Base-by-base conservation (phyloP, 148 eudicot genomes). In the Cornus controversa region DNA sequence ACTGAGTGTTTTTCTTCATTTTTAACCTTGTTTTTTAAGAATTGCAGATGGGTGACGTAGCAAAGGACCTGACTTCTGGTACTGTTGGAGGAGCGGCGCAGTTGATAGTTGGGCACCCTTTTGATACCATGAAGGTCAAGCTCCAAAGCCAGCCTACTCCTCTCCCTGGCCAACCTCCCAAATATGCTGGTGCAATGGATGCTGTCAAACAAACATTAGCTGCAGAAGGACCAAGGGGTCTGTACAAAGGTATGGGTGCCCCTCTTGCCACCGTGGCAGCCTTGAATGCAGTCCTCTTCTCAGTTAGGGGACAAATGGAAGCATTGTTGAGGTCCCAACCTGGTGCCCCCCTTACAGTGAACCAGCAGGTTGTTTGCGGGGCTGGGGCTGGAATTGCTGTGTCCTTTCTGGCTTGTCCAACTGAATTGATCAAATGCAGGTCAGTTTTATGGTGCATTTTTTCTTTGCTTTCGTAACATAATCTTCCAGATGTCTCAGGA, bases 171-270 rank as follows among this genome's bases (percentile, higher is more conserved):
- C 97, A 95, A 82, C 82, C 84, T 60, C 99, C 90, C 42, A 95
- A 83, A 77, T 95, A 80, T 75, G 37, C 88, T 0, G 99, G 99
- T 47, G 99, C 99, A 8, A 80, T 91, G 16, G 99, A 93, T 85
- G 99, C 99, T 16, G 94, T 95, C 69, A 90, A 70, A 76, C 90
- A 95, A 82, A 95, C 99, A 47, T 1, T 95, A 36, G 98, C 99
- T 5, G 91, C 92, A 24, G 99, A 95, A 84, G 99, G 99, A 71
- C 82, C 93, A 18, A 65, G 85, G 66, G 99, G 99, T 13, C 70
- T 95, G 81, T 95, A 85, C 91, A 95, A 95, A 79, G 99, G 99
- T 25, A 91, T 95, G 98, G 99, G 99, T 24, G 99, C 99, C 47
- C 99, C 99, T 63, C 96, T 95, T 77, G 99, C 99, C 77, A 95